phyloP scores from a whole-genome alignment of 83 land plant species.

The Thuja plicata region DNA sequence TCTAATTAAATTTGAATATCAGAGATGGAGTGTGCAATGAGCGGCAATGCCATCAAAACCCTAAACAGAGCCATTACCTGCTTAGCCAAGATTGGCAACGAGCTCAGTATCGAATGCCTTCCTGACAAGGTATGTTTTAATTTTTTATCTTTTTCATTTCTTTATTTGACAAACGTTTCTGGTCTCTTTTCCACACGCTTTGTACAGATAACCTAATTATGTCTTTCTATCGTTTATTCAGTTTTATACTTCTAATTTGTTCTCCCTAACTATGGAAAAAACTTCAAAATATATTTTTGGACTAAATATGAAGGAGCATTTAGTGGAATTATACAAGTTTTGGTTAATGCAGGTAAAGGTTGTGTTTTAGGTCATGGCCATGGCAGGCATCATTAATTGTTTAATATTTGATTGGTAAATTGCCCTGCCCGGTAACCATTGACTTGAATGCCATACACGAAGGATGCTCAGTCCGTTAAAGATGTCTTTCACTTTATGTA shows the following conservation, averaged over 20 bases:
- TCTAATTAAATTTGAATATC: not conserved
- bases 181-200: no score
- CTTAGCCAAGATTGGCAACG: constrained; percentile 84
- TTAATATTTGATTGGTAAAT: no score
- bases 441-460: no score
- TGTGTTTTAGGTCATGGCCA: no score
- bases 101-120: constrained; percentile 82
- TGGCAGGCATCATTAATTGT: no score
- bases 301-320: no score
- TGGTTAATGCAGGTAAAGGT: no score
- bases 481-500: no score
- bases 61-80: constrained; percentile 72
- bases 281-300: no score
- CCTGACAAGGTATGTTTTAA: constrained; percentile 64
- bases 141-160: not conserved
- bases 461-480: no score
- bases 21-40: constrained; percentile 78
- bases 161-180: not conserved
- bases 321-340: no score
- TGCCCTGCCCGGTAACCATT: no score
- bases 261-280: not conserved
- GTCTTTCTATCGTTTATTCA: not conserved
- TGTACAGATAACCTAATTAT: not conserved
- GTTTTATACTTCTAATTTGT: not conserved
- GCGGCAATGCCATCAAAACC: constrained; percentile 86